Conservation (phyloP, 1,284 basidiomycete species). For the Waitea zeae region DNA sequence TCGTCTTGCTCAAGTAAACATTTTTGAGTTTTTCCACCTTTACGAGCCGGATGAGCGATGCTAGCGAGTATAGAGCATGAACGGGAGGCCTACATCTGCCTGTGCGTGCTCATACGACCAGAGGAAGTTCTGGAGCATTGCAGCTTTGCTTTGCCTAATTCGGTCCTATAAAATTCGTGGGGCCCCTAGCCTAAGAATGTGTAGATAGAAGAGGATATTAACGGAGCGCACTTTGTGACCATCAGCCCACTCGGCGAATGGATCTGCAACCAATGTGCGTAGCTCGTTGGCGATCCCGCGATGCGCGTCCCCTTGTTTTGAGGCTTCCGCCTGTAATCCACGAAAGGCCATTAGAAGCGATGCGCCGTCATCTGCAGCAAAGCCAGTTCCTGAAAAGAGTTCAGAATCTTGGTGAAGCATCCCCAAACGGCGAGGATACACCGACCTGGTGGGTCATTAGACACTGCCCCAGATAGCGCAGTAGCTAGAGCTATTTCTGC, state of each 20-base stretch:
- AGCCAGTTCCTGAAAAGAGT: too few species aligned
- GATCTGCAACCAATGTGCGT: slow-evolving; percentile 46
- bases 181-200: too few species aligned
- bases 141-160: slow-evolving; percentile 33
- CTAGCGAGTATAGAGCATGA: too few species aligned
- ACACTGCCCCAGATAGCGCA: slow-evolving; percentile 32
- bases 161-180: slow-evolving; percentile 29
- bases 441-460: slow-evolving; percentile 35
- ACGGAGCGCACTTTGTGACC: slow-evolving; percentile 36
- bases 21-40: slow-evolving; percentile 54
- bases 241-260: slow-evolving; percentile 58
- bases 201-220: slow-evolving; percentile 2
- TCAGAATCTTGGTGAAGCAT: too few species aligned
- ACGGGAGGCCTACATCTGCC: slow-evolving; percentile 27
- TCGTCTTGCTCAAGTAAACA: slow-evolving; percentile 59
- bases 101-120: slow-evolving; percentile 48
- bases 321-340: slow-evolving; percentile 58
- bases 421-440: too few species aligned
- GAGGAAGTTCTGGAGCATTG: slow-evolving; percentile 53
- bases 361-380: slow-evolving; percentile 61
- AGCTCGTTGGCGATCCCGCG: slow-evolving; percentile 50
- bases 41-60: slow-evolving; percentile 1
- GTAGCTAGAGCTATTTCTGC: slow-evolving; percentile 46
- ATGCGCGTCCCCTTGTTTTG: slow-evolving; percentile 48
- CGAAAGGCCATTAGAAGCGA: slow-evolving; percentile 61